Conservation (phyloP, 306 rosid genomes). For the Quercus agrifolia region DNA sequence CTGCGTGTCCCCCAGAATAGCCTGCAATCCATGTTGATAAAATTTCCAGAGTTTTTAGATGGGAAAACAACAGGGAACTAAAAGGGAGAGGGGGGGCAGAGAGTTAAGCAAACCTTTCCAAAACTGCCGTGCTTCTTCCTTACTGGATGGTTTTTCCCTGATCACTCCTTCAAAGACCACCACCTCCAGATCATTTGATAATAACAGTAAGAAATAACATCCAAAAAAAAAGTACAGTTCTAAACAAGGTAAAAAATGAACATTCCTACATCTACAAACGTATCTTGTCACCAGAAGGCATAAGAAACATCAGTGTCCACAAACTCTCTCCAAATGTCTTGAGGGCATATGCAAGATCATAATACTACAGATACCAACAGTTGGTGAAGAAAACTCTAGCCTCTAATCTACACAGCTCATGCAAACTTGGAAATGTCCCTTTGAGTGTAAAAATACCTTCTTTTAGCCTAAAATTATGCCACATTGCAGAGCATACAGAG, state of each 20-base stretch:
- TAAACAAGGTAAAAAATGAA: background rate
- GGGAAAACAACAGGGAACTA: background rate
- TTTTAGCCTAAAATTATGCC: background rate
- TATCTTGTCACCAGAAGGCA: slow-evolving; percentile 46
- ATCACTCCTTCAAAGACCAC: slow-evolving; percentile 85
- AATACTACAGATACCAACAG: background rate
- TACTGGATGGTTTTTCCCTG: slow-evolving; percentile 89
- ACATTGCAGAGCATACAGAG: slow-evolving; percentile 18
- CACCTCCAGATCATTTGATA: slow-evolving; percentile 81
- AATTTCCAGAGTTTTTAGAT: background rate
- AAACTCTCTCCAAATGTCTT: background rate
- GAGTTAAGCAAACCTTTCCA: slow-evolving; percentile 58
- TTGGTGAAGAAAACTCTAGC: background rate
- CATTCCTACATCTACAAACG: slow-evolving; percentile 13
- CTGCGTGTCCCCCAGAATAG: slow-evolving; percentile 79
- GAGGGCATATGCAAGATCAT: background rate
- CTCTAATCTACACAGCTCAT: background rate
- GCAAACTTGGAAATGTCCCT: background rate
- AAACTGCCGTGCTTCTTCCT: slow-evolving; percentile 86
- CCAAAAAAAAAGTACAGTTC: background rate
- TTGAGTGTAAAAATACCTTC: background rate
- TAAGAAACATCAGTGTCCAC: background rate
- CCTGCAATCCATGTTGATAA: slow-evolving; percentile 41
- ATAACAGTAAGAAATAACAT: slow-evolving; percentile 34
- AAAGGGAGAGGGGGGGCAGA: background rate